These are phyloP conservation scores for Cinnamomum chago DNA, from an alignment of 164 flowering plant genomes.

Conservation along the genomic window DNA sequence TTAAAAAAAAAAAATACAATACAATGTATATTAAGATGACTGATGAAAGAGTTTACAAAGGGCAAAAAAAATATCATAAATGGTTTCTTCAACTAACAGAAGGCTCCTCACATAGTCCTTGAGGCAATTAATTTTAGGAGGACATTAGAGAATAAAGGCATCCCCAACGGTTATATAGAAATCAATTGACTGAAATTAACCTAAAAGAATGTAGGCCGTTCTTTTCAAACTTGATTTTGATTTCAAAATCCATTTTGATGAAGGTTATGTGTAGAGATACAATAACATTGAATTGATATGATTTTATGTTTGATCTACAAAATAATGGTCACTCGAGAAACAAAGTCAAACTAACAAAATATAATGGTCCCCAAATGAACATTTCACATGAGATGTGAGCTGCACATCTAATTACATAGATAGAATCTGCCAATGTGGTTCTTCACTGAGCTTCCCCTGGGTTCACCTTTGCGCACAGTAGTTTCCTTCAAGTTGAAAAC, in stretches of 20 bases:
- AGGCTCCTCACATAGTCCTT: neutral
- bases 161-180: neutral
- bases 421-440: neutral
- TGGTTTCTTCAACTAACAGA: too few relatives aligned
- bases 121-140: neutral
- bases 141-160: neutral
- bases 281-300: neutral
- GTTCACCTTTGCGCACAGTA: neutral
- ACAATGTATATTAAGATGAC: too few relatives aligned
- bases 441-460: neutral
- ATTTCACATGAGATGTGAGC: neutral
- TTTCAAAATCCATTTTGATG: neutral
- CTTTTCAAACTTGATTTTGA: neutral
- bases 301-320: neutral
- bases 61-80: too few relatives aligned
- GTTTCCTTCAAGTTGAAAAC: slow-evolving; percentile 27
- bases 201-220: neutral
- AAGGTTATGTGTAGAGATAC: neutral
- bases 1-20: too few relatives aligned
- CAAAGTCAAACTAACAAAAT: neutral
- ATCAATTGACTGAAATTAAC: neutral
- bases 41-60: too few relatives aligned
- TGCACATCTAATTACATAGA: neutral
- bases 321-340: neutral
- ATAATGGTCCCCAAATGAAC: neutral